Conservation (phyloP, 129 eudicot species). For the carrot (Daucus carota) region DH1_v3.0 NC_030383.2:51333001-51333500, state of each 20-base stretch:
- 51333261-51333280: too few species aligned
- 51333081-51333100: constrained; percentile 90
- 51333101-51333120: constrained; percentile 93
- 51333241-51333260: too few species aligned
- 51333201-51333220: too few species aligned
- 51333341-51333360: neutral
- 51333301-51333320: neutral
- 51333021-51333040: too few species aligned
- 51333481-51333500: too few species aligned
- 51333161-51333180: constrained; percentile 85
- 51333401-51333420: too few species aligned
- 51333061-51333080: neutral
- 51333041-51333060: neutral
- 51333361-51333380: neutral
- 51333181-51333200: constrained; percentile 35
- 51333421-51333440: too few species aligned
- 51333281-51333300: neutral
- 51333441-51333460: too few species aligned
- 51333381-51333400: too few species aligned
- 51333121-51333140: constrained; percentile 74
- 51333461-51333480: too few species aligned
- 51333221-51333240: too few species aligned
- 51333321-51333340: neutral
- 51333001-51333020: constrained; percentile 62
- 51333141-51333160: constrained; percentile 74